These are phyloP conservation scores for Teunomyces funiuensis DNA, from an alignment of 805 yeast species.

Conservation along the genomic window DNA sequence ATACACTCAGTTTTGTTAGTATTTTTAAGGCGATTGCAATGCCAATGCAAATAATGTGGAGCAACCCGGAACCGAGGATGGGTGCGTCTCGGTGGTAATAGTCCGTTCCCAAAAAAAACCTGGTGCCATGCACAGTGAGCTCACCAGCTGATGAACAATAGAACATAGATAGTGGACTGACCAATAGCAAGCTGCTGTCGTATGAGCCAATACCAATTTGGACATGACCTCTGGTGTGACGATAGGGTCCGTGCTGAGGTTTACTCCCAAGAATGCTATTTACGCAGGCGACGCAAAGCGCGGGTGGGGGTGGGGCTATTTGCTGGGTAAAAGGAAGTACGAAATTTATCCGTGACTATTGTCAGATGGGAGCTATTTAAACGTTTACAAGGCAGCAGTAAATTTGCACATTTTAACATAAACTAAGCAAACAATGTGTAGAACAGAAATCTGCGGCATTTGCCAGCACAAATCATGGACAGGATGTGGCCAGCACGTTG, in stretches of 20 bases:
- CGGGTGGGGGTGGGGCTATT: conserved; percentile 4
- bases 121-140: conserved; percentile 3
- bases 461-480: conserved; percentile 54
- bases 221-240: conserved; percentile 5
- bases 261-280: conserved; percentile 3
- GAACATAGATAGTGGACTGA: neutral
- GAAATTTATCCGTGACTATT: neutral
- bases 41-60: no score
- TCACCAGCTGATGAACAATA: conserved; percentile 2
- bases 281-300: neutral
- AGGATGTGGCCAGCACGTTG: conserved; percentile 59
- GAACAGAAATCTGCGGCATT: conserved; percentile 37
- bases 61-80: conserved; percentile 4
- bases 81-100: no score
- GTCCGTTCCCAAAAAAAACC: no score
- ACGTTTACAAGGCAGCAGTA: neutral
- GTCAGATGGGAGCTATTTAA: neutral
- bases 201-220: neutral
- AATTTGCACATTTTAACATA: neutral
- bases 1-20: neutral
- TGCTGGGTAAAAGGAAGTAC: conserved; percentile 3
- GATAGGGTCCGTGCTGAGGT: conserved; percentile 2
- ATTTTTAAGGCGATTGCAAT: no score
- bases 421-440: conserved; percentile 27
- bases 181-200: conserved; percentile 1